A percentile compares a stretch with the other conserved stretches of the same genome.
phyloP scores from a whole-genome alignment of 768 basidiomycete species.

The Agrocybe pediades region DNA sequence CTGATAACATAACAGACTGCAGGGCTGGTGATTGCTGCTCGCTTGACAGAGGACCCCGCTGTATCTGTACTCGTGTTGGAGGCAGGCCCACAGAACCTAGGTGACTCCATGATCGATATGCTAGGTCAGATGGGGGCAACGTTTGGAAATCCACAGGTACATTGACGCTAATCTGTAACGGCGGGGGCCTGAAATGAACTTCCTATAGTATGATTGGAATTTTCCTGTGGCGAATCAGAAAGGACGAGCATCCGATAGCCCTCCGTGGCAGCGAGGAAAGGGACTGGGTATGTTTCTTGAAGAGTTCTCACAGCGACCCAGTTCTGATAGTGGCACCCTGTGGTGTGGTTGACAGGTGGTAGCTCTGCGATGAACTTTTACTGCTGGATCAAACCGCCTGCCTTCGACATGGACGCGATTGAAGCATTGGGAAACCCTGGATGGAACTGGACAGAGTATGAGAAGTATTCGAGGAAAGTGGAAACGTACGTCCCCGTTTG shows the following conservation, averaged over 20 bases:
- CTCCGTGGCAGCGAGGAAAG: conserved; percentile 32
- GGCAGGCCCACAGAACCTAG: conserved; percentile 32
- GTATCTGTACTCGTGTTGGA: conserved; percentile 19
- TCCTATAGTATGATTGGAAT: conserved; percentile 35
- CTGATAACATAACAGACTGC: neutral
- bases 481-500: conserved; percentile 32
- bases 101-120: conserved; percentile 34
- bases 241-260: conserved; percentile 22
- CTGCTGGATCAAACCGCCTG: conserved; percentile 34
- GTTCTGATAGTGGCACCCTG: neutral
- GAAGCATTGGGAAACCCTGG: conserved; percentile 55
- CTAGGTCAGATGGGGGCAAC: conserved; percentile 31
- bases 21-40: conserved; percentile 1
- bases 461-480: conserved; percentile 37
- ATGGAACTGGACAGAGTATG: conserved; percentile 53
- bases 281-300: conserved; percentile 26
- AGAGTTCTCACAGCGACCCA: no score
- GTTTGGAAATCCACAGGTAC: conserved; percentile 28
- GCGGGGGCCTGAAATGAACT: neutral
- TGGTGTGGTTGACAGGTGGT: conserved; percentile 33
- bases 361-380: conserved; percentile 47
- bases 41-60: conserved; percentile 11
- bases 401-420: conserved; percentile 31
- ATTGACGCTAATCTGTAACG: neutral
- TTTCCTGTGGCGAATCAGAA: conserved; percentile 32